Base-by-base conservation (phyloP, 1,139 yeast genomes). In the Tardiomyces blankii region DNA sequence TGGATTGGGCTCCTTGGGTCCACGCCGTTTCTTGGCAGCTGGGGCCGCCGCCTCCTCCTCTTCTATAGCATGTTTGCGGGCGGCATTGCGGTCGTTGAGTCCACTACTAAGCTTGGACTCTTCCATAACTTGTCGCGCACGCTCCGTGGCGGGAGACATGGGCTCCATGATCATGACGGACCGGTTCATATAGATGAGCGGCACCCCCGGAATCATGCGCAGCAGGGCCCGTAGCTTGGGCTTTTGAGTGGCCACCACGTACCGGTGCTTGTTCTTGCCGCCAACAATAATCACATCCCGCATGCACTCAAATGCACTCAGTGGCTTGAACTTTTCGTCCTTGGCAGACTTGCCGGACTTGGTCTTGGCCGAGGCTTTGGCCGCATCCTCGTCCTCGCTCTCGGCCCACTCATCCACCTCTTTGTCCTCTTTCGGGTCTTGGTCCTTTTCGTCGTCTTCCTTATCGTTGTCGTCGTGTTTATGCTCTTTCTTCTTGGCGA, bases 101-200 rank as follows among this genome's bases (percentile, higher is more conserved):
- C 97, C 97, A 25, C 73, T 76, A 4, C 77, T 77, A 44, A 91
- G 70, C 59, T 93, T 91, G 39, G 71, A 69, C 5, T 66, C 61
- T 62, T 91, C 98, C 43, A 74, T 68, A 33, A 64, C 58, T 40
- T 66, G 65, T 40, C 85, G 79, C 33, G 73, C 75, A 44, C 67
- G 66, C 16, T 74, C 72, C 42, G 93, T 82, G 11, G 84, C 84
- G 41, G 75, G 76, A 44, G 95, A 83, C 54, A 89, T 69, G 13
- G 96, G 96, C 64, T 91, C 99, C 93, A 91, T 81, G 41, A 91
- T 81, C 91, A 91, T 85, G 19, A 93, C 98, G 1, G 95, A 79
- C 52, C 96, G 73, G 59, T 84, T 82, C 77, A 91, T 79, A 62
- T 84, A 88, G 8, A 89, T 69, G 53, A 91, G 65, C 0, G 99